Base-by-base conservation (phyloP, 306 rosid species). In the Carpinus fangiana region DNA sequence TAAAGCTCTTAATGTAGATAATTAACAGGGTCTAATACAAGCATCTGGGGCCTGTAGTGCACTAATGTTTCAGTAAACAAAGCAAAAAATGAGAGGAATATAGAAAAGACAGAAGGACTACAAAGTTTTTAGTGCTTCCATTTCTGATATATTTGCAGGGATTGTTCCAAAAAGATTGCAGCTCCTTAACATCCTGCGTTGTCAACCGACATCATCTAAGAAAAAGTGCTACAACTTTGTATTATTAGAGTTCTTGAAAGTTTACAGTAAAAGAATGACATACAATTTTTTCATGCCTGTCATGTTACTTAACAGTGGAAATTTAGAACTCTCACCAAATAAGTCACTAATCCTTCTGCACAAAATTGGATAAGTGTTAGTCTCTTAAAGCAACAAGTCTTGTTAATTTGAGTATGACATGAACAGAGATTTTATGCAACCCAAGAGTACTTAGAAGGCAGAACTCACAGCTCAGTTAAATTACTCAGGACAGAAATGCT, bases 321-420 rank as follows among this genome's bases (percentile, higher is more conserved):
- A 76, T 13, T 48, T 36, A 23, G 78, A 73, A 38, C 43, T 43
- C 77, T 45, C 77, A 48, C 86, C 80, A 51, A 50, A 45, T 20
- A 82, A 46, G 47, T 78, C 79, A 3, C 76, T 73, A 50, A 79
- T 75, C 46, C 86, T 82, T 73, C 85, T 82, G 85, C 48, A 46
- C 2, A 64, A 55, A 43, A 48, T 83, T 59, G 51, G 46, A 21
- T 17, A 52, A 46, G 13, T 16, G 55, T 23, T 17, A n/a, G 0
- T 2, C 14, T 64, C 45, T 14, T 64, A 8, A 64, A 64, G 20
- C 4, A 64, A 31, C 31, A 64, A 31, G 13, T 31, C 18, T 64
- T 7, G 31, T 34, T 34, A 34, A 34, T 64, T 34, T 31, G n/a
- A 16, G 10, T 7, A 64, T 36, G 4, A 34, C 1, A 12, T 3